Evolutionary conservation across 1,284 basidiomycete species (phyloP), one percentile per base, ranked within the genome.

Genomic region (Mrakiaceae sp.): DNA sequence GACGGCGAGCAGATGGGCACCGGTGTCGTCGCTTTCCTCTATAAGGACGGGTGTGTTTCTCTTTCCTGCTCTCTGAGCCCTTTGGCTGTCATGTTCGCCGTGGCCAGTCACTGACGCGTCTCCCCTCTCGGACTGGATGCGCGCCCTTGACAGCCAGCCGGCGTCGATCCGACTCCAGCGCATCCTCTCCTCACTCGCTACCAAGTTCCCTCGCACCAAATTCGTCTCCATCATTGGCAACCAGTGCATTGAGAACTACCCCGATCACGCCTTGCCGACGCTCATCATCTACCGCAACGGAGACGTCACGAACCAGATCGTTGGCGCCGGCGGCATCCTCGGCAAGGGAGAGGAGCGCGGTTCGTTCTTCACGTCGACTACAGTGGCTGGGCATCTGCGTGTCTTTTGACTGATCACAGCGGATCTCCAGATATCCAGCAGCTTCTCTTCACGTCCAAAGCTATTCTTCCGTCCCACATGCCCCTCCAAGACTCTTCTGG

Each of bases 221-320:
- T 98, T 98, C 71, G 88, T 98, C 67, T 91, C 89, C 49, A 98
- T 98, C 70, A 85, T 95, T 2, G 93, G 93, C 44, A 85, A 90
- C 77, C 90, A 95, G 76, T 98, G 95, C 78, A 97, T 98, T 70
- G 86, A 90, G 40, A 88, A 98, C 76, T 87, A 98, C 60, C 95
- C 95, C 7, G 95, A 98, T 72, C 81, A 84, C 51, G 87, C 94
- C 66, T 78, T 94, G 57, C 96, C 95, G 1, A 98, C 95, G 78
- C 78, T 98, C 64, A 85, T 98, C 69, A 80, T 97, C 50, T 98
- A 98, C 76, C 84, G 89, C 53, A 87, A 87, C 69, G 96, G 96
- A 14, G 87, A 95, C 58, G 86, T 98, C 64, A 80, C 82, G 61
- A 87, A 90, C 64, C 92, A 98, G 74, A 81, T 96, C 27, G 80